phyloP scores from a whole-genome alignment of 169 alveolate genomes.

The Sarcocystis neurona region DNA sequence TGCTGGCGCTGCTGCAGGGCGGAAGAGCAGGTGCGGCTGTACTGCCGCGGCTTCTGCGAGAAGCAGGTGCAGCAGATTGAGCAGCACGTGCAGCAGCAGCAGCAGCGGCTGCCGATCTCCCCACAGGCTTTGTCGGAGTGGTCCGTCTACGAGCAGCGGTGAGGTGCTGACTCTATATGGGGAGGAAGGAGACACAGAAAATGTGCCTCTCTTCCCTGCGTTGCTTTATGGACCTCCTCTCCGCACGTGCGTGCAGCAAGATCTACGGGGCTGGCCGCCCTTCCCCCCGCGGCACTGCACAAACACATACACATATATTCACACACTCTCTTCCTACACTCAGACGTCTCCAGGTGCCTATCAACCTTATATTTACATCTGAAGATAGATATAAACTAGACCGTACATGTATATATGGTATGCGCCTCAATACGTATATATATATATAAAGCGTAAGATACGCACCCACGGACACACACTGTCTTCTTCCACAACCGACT shows the following conservation, averaged over 20 bases:
- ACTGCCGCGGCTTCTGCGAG: slow-evolving; percentile 24
- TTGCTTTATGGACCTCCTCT: not conserved
- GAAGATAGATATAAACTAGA: too few species aligned
- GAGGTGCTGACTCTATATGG: not conserved
- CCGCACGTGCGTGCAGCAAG: not conserved
- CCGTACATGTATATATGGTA: too few species aligned
- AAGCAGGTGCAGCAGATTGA: slow-evolving; percentile 31
- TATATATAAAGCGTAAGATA: too few species aligned
- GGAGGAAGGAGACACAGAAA: not conserved
- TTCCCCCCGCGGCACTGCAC: not conserved
- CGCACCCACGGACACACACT: too few species aligned
- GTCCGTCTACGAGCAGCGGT: slow-evolving; percentile 53
- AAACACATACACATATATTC: too few species aligned
- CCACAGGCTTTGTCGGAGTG: slow-evolving; percentile 52
- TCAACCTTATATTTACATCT: too few species aligned
- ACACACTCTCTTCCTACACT: too few species aligned
- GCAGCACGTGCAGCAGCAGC: slow-evolving; percentile 34
- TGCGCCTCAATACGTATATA: too few species aligned
- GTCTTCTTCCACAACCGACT: not conserved
- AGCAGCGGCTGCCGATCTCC: slow-evolving; percentile 43
- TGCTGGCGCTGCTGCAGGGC: slow-evolving; percentile 52
- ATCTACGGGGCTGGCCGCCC: not conserved
- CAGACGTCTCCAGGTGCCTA: too few species aligned
- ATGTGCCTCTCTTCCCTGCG: not conserved
- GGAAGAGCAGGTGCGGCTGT: slow-evolving; percentile 35